Evolutionary conservation across 495 filamentous ascomycete species (phyloP).

Genomic region (Talaromyces thailandensis): DNA sequence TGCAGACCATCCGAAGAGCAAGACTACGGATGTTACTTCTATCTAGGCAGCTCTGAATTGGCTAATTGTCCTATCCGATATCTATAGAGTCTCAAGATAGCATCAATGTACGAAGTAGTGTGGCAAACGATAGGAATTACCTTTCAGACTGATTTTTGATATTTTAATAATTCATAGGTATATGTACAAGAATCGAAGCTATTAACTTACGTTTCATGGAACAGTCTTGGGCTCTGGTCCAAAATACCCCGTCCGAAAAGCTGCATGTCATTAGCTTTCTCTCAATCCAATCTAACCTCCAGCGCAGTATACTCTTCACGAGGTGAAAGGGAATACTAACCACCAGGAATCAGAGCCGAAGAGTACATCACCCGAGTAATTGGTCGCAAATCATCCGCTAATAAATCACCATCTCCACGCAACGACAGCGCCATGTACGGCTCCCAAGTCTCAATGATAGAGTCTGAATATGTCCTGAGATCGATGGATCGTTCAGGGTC

Average conservation of each 20-base stretch:
- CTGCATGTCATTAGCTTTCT: slow-evolving; percentile 9
- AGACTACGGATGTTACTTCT: background rate
- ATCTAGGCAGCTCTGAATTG: background rate
- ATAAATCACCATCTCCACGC: slow-evolving; percentile 12
- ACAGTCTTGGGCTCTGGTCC: slow-evolving; percentile 22
- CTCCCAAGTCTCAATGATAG: slow-evolving; percentile 46
- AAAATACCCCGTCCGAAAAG: slow-evolving; percentile 29
- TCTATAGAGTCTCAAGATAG: background rate
- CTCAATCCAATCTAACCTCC: too few relatives aligned
- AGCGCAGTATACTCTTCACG: too few relatives aligned
- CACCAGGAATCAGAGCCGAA: slow-evolving; percentile 51
- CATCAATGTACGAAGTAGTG: background rate
- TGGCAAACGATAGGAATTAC: background rate
- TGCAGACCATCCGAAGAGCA: background rate
- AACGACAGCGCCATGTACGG: slow-evolving; percentile 30
- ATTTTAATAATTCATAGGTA: background rate
- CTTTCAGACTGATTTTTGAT: background rate
- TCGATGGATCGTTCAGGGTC: slow-evolving; percentile 35
- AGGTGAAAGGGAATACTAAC: slow-evolving; percentile 32
- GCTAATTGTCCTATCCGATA: background rate
- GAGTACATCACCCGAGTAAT: slow-evolving; percentile 63
- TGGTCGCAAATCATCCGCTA: slow-evolving; percentile 42
- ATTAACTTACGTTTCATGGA: background rate
- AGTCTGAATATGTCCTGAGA: slow-evolving; percentile 29
- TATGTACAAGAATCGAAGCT: background rate